Evolutionary conservation across 2,329 filamentous ascomycete species (phyloP), one percentile per base, ranked within the genome.

Genomic region (Orbilia brochopaga): DNA sequence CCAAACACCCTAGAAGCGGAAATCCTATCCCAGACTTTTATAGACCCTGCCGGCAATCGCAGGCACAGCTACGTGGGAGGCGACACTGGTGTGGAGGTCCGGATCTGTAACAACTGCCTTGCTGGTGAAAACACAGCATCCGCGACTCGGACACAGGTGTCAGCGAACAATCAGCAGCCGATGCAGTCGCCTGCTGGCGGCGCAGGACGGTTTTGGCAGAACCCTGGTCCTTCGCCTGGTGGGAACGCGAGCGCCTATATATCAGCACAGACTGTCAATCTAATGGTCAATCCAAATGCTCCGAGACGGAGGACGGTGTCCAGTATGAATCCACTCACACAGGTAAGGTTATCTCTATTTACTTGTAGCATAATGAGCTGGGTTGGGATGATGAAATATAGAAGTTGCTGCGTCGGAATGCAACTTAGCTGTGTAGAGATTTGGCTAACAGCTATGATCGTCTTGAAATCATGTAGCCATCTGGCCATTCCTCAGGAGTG

Each of bases 21-120:
- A 15, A 42, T 63, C 24, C 27, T 53, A 51, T 10, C 57, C 37
- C 19, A 74, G 52, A 57, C 58, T 2, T 59, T 54, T n/a, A 23
- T 59, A 17, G 62, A 66, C 19, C 23, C 55, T 27, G 24, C 40
- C 27, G 61, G 59, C 13, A 61, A 53, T 42, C 53, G 61, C 32
- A 56, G 56, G 52, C 24, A 50, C 30, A 66, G 62, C 32, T 66
- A 65, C 15, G 60, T 40, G 24, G 73, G 56, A 21, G 73, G 74
- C 27, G 75, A 76, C 40, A 65, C 73, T 3, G 75, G 73, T 30
- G 59, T 75, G 11, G 65, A 73, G 50, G 75, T 76, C 17, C 62
- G 75, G 40, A 76, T 76, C 27, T 76, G 75, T 42, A 73, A 76
- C 24, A 65, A 75, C n/a, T 76, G 75, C 53, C 73, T 76, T 13